Conservation (phyloP, 345 rosid genomes). For the Eutrema japonicum region DNA sequence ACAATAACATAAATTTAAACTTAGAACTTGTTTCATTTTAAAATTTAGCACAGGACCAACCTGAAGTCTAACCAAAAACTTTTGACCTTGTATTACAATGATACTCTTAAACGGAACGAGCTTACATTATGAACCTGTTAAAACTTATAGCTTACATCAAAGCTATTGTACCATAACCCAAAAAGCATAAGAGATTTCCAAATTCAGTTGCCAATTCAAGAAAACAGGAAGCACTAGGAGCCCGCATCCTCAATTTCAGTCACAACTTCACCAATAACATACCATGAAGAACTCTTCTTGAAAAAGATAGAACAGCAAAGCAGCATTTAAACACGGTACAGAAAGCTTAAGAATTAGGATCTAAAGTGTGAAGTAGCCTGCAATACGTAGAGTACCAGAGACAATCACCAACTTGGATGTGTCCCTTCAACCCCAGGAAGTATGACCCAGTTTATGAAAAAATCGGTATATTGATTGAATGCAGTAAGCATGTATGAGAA, state of each 20-base stretch:
- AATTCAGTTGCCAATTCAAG: constrained; percentile 36
- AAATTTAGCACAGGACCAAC: constrained; percentile 53
- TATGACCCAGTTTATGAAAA: constrained; percentile 12
- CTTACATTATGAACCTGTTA: constrained; percentile 77
- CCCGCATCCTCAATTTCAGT: too few relatives aligned
- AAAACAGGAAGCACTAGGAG: too few relatives aligned
- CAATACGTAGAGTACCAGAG: background rate
- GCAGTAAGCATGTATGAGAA: constrained; percentile 5
- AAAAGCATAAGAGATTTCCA: constrained; percentile 35
- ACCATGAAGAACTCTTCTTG: background rate
- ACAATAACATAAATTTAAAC: constrained; percentile 46
- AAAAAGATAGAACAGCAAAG: constrained; percentile 4
- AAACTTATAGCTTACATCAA: constrained; percentile 51
- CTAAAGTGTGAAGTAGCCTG: background rate
- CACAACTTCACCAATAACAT: too few relatives aligned
- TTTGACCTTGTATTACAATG: constrained; percentile 65
- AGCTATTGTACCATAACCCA: constrained; percentile 46
- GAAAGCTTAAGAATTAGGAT: background rate
- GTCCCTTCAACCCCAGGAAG: constrained; percentile 8
- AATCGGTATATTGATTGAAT: constrained; percentile 6
- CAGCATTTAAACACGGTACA: background rate
- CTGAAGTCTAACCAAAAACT: constrained; percentile 50
- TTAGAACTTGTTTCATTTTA: constrained; percentile 43
- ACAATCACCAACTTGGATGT: constrained; percentile 22
- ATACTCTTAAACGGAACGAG: constrained; percentile 69